Evolutionary conservation across 208 protist species (phyloP).

Genomic region (Angomonas ambiguus): DNA sequence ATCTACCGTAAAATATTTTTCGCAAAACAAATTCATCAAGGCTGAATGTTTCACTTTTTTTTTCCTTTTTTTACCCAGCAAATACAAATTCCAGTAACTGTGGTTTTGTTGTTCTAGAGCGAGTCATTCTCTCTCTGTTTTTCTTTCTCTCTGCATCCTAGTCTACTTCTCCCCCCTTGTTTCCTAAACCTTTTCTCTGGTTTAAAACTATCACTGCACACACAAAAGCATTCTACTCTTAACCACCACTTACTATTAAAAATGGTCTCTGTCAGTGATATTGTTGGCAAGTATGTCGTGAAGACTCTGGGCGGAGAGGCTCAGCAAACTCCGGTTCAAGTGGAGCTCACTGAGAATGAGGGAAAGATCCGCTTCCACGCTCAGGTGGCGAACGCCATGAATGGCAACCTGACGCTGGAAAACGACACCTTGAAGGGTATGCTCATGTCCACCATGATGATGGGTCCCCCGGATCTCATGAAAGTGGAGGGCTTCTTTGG

Average conservation of each 20-base stretch:
- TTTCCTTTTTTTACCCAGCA: not conserved
- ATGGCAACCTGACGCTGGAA: not conserved
- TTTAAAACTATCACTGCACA: no score
- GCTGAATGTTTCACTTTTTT: not conserved
- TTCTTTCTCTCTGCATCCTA: no score
- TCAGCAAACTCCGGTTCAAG: not conserved
- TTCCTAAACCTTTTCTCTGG: no score
- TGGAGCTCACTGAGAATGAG: not conserved
- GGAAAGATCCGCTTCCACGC: not conserved
- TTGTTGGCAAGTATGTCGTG: not conserved
- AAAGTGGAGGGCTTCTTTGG: slow-evolving; percentile 3
- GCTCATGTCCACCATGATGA: slow-evolving; percentile 6
- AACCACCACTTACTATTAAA: no score
- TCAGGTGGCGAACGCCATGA: slow-evolving; percentile 1
- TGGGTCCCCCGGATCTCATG: slow-evolving; percentile 4
- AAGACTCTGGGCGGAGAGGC: not conserved
- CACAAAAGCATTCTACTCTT: no score
- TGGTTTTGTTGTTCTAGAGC: no score
- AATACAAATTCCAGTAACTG: not conserved
- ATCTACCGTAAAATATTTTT: no score
- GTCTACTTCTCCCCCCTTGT: no score
- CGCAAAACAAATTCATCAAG: not conserved
- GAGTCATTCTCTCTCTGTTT: no score
- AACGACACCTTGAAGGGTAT: not conserved
- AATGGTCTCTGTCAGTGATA: not conserved